Evolutionary conservation across 768 basidiomycete species (phyloP), one percentile per base, ranked within the genome.

Genomic region (Russula ochroleuca): DNA sequence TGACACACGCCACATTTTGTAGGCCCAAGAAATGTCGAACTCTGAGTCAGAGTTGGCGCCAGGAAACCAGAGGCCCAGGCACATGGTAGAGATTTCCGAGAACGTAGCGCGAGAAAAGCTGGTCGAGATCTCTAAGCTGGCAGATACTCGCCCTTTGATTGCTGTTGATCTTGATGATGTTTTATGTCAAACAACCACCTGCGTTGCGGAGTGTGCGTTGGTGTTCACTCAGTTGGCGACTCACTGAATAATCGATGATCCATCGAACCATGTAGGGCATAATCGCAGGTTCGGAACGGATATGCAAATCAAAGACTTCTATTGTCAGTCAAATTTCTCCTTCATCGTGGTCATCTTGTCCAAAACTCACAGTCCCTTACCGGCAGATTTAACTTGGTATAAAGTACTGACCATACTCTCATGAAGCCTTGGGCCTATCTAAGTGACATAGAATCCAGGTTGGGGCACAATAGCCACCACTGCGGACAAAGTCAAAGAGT

Each of bases 381-480:
- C 15, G 25, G 40, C 48, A 67, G 66, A 64, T 38, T 59, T 59
- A 17, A 59, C 49, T 55, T 68, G 68, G 68, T 64, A 64, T 41
- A 64, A 64, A 55, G 67, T 68, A 38, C 13, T 25, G 8, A 31
- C 14, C 8, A 37, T 54, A 28, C 10, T 19, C 35, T 9, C 33
- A 41, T 55, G 33, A 38, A 31, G 2, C 33, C 1, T 60, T 52
- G 17, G 17, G 43, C 45, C 41, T 13, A 59, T 45, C 49, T 43
- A n/a, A 56, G 41, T 40, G 53, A 43, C 21, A 51, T 28, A 63
- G 62, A 66, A 61, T 43, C 67, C 67, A 54, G 67, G 67, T 6
- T 67, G 67, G 67, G 67, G 67, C 15, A 59, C 63, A 5, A 59
- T 65, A 35, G 38, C 63, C 25, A 41, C 57, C 10, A 68, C 65